These are phyloP conservation scores for Arabidopsis arenosa DNA, from an alignment of 345 rosid species.

Conservation along the genomic window DNA sequence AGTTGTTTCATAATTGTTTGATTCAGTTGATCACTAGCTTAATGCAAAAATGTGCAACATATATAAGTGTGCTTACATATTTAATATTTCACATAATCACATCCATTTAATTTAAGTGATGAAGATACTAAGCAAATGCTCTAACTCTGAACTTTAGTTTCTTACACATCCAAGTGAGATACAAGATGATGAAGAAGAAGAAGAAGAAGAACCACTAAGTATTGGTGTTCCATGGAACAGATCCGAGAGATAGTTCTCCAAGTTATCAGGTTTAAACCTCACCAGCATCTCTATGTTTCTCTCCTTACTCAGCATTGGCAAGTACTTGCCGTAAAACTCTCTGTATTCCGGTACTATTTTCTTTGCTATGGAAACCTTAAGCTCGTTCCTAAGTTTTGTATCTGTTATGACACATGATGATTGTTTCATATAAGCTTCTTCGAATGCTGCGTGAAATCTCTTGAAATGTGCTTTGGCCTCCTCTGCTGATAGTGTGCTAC, in stretches of 20 bases:
- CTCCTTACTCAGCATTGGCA: constrained; percentile 41
- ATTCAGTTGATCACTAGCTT: no score
- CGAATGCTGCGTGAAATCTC: constrained; percentile 65
- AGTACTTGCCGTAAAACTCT: constrained; percentile 53
- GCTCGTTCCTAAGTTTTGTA: constrained; percentile 58
- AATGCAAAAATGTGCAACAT: neutral
- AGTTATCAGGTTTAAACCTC: constrained; percentile 59
- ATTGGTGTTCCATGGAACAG: constrained; percentile 58
- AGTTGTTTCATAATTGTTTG: no score
- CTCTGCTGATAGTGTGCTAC: constrained; percentile 43
- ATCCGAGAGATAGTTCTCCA: constrained; percentile 66
- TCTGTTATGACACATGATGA: constrained; percentile 58
- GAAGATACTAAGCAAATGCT: neutral
- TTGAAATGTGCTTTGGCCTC: constrained; percentile 54
- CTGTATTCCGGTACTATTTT: constrained; percentile 61
- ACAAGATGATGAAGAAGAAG: constrained; percentile 41
- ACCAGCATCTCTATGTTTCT: constrained; percentile 47
- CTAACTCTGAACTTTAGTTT: neutral
- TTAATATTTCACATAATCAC: neutral
- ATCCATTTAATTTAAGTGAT: neutral
- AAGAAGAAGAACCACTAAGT: constrained; percentile 42
- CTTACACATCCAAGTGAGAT: constrained; percentile 43
- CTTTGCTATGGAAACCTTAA: constrained; percentile 63
- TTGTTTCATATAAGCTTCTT: constrained; percentile 68
- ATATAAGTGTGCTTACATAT: neutral